A percentile compares a stretch with the other conserved stretches of the same genome.
Evolutionary conservation across 176 grass and related monocot genomes (phyloP).

Genomic region (Luzula sylvatica): DNA sequence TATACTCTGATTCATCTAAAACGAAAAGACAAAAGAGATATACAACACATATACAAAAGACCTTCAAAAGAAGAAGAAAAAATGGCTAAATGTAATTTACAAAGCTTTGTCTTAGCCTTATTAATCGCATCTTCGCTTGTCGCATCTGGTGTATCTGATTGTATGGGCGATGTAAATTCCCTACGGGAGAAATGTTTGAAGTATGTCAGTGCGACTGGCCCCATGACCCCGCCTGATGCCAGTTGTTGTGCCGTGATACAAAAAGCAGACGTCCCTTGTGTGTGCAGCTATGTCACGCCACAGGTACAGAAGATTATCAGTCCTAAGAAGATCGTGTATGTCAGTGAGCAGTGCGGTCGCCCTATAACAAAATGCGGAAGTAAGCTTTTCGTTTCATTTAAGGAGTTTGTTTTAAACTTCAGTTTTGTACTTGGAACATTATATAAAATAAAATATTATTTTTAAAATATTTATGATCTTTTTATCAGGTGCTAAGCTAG

Average conservation of each 20-base stretch:
- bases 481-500: too few relatives aligned
- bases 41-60: too few relatives aligned
- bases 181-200: not conserved
- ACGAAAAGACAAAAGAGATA: not conserved
- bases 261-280: slow-evolving; percentile 34
- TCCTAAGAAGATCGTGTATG: slow-evolving; percentile 41
- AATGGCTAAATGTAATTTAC: not conserved
- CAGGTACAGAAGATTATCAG: slow-evolving; percentile 21
- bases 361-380: slow-evolving; percentile 47
- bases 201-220: slow-evolving; percentile 7
- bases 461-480: too few relatives aligned
- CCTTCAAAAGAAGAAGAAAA: not conserved
- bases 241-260: slow-evolving; percentile 35
- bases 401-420: too few relatives aligned
- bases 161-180: not conserved
- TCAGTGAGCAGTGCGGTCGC: slow-evolving; percentile 28
- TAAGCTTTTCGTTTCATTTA: slow-evolving; percentile 11
- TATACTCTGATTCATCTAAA: not conserved
- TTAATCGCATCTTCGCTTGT: slow-evolving; percentile 1
- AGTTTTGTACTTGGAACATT: too few relatives aligned
- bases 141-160: not conserved
- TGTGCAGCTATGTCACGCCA: slow-evolving; percentile 41
- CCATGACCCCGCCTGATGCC: slow-evolving; percentile 26
- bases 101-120: not conserved
- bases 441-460: too few relatives aligned